Conservation (phyloP, 148 eudicot species). For the Silene latifolia region DNA sequence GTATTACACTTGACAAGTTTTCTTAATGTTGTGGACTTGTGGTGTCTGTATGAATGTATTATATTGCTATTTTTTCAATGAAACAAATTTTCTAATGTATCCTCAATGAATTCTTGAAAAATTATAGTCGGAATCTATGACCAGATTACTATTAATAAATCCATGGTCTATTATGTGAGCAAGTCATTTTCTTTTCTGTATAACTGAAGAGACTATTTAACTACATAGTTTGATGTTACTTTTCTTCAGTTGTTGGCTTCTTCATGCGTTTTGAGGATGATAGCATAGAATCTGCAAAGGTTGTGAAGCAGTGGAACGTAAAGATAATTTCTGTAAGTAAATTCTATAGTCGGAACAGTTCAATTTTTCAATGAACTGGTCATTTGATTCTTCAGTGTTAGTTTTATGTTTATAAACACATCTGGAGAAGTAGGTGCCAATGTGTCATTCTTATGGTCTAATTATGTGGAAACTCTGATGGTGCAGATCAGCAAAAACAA, state of each 20-base stretch:
- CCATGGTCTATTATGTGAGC: conserved; percentile 3
- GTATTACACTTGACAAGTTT: neutral
- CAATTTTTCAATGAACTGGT: neutral
- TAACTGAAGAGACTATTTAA: neutral
- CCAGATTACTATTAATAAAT: neutral
- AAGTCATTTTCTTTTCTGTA: neutral
- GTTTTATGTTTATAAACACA: neutral
- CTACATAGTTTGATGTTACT: neutral
- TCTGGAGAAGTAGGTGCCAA: neutral
- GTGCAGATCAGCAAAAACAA: conserved; percentile 93
- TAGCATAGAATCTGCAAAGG: conserved; percentile 86
- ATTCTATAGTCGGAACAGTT: neutral
- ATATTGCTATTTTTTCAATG: no score
- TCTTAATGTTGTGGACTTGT: neutral
- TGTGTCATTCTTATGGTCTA: neutral
- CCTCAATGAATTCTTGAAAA: neutral
- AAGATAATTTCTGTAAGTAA: conserved; percentile 86
- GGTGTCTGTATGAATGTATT: neutral
- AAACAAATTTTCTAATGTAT: neutral
- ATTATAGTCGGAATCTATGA: no score
- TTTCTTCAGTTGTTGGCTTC: conserved; percentile 72
- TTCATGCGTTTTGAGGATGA: conserved; percentile 95
- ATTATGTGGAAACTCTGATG: conserved; percentile 3
- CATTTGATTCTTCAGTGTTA: neutral
- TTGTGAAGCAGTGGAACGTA: conserved; percentile 93